phyloP scores from a whole-genome alignment of 352 stramenopile species.

The Phytophthora sojae region DNA sequence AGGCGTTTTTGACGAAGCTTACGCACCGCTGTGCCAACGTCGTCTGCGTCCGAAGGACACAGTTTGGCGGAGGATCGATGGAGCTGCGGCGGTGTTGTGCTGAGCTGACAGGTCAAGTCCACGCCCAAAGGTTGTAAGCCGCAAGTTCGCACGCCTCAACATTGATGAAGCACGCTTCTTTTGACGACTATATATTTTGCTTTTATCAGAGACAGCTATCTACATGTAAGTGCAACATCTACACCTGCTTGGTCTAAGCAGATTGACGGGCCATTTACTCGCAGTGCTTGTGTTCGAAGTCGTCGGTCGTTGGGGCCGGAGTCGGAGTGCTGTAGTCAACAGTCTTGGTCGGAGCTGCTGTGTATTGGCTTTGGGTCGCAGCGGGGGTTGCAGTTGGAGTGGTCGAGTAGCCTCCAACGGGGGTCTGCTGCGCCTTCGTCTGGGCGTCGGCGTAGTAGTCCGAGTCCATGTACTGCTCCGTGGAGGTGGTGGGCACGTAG shows the following conservation, averaged over 20 bases:
- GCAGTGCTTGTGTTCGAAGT: slow-evolving; percentile 17
- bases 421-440: slow-evolving; percentile 26
- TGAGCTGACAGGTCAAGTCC: too few species aligned
- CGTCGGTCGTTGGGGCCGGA: background rate
- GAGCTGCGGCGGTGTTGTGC: too few species aligned
- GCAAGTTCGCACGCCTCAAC: too few species aligned
- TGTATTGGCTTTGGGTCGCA: background rate
- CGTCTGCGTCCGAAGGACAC: too few species aligned
- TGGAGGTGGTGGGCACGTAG: slow-evolving; percentile 24
- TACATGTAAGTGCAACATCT: background rate
- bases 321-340: background rate
- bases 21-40: too few species aligned
- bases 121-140: too few species aligned
- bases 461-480: slow-evolving; percentile 38
- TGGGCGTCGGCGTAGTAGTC: slow-evolving; percentile 33
- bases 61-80: too few species aligned
- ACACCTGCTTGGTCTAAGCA: background rate
- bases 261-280: background rate
- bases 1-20: too few species aligned
- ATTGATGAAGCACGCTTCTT: too few species aligned
- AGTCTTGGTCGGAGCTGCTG: slow-evolving; percentile 6
- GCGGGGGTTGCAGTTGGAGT: background rate
- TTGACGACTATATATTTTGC: too few species aligned
- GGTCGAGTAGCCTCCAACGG: slow-evolving; percentile 9
- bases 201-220: too few species aligned